Evolutionary conservation across 352 stramenopile genomes (phyloP).

Genomic region (Pythium aphanidermatum): DNA sequence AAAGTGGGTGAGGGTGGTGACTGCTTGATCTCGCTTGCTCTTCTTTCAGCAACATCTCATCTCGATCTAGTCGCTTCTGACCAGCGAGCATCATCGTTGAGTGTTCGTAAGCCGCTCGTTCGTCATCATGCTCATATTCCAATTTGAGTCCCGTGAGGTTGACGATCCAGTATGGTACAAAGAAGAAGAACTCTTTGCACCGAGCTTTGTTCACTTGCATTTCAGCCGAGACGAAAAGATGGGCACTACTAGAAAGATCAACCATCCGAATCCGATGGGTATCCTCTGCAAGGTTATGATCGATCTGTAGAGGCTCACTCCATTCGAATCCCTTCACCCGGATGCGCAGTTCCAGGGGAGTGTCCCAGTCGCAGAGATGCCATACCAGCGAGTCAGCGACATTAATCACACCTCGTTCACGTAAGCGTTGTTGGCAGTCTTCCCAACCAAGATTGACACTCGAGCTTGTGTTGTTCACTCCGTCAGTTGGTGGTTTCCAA

Average conservation of each 20-base stretch:
- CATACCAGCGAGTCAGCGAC: constrained; percentile 75
- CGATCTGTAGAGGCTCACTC: constrained; percentile 63
- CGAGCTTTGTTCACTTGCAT: constrained; percentile 41
- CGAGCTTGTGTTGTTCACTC: constrained; percentile 24
- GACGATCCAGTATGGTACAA: constrained; percentile 86
- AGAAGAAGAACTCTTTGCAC: constrained; percentile 73
- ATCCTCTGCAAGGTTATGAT: constrained; percentile 41
- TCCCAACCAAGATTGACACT: constrained; percentile 59
- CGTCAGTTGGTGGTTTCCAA: constrained; percentile 52
- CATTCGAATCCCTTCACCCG: constrained; percentile 84
- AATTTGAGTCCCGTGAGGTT: constrained; percentile 80
- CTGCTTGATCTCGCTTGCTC: constrained; percentile 29
- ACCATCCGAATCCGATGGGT: constrained; percentile 65
- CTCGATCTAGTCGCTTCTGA: constrained; percentile 70
- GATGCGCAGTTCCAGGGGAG: constrained; percentile 66
- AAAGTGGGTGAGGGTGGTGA: constrained; percentile 48
- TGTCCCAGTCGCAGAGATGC: constrained; percentile 78
- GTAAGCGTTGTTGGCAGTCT: constrained; percentile 66
- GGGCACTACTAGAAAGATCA: constrained; percentile 65
- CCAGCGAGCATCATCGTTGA: constrained; percentile 62
- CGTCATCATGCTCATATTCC: constrained; percentile 79
- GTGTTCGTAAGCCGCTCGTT: constrained; percentile 63
- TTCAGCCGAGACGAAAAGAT: constrained; percentile 68
- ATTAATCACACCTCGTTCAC: constrained; percentile 71
- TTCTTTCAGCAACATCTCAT: constrained; percentile 74